Conservation (phyloP, 202 grass and related monocot genomes). For the Zoysia matrella region DNA sequence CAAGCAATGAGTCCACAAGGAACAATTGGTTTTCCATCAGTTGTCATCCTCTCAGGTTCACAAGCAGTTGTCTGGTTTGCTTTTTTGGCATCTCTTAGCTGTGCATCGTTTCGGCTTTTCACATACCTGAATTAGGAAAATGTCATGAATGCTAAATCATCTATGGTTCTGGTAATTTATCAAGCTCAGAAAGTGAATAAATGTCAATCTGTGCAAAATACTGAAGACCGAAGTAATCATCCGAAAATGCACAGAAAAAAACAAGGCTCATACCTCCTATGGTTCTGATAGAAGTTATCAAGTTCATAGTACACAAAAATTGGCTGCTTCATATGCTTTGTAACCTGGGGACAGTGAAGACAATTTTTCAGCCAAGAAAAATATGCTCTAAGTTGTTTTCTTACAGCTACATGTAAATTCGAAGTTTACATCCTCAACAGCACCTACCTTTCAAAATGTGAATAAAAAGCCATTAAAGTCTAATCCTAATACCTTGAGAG, state of each 20-base stretch:
- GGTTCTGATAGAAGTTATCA: slow-evolving; percentile 99
- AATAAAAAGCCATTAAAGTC: no score
- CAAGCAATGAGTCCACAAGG: slow-evolving; percentile 98
- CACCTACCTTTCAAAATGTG: not conserved
- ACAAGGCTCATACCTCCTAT: slow-evolving; percentile 78
- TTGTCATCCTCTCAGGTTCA: slow-evolving; percentile 79
- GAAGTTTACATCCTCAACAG: not conserved
- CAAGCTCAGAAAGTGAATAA: slow-evolving; percentile 17
- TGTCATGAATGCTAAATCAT: slow-evolving; percentile 26
- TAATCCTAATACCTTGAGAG: slow-evolving; percentile 51
- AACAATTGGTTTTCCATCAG: slow-evolving; percentile 74
- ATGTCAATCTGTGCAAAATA: not conserved
- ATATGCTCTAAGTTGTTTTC: not conserved
- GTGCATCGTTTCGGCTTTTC: slow-evolving; percentile 90
- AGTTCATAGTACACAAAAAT: slow-evolving; percentile 99
- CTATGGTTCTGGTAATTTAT: slow-evolving; percentile 6
- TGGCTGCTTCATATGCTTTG: slow-evolving; percentile 80
- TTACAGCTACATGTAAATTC: slow-evolving; percentile 7
- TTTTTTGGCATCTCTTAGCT: slow-evolving; percentile 57
- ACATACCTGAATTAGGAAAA: slow-evolving; percentile 76
- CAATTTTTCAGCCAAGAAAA: slow-evolving; percentile 1
- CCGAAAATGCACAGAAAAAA: slow-evolving; percentile 13
- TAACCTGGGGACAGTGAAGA: slow-evolving; percentile 56
- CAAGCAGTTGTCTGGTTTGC: slow-evolving; percentile 63
- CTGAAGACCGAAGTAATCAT: slow-evolving; percentile 24